These are phyloP conservation scores for Solanum rostratum DNA, from an alignment of 257 asterid species.

Conservation along the genomic window DNA sequence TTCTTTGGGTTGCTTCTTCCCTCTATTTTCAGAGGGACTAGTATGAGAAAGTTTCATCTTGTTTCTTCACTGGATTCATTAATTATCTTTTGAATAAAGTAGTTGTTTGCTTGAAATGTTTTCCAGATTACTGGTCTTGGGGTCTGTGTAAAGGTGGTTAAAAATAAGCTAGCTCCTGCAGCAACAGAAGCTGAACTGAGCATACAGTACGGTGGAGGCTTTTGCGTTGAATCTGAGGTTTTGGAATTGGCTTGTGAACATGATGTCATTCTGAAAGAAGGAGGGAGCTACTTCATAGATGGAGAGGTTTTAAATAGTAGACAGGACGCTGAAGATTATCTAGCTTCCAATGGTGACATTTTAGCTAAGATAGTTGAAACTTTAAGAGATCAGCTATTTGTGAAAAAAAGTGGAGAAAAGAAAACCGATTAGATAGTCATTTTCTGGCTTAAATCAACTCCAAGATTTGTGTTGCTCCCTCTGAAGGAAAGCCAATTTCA, in stretches of 20 bases:
- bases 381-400: constrained; percentile 52
- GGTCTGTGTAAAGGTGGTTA: constrained; percentile 65
- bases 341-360: constrained; percentile 39
- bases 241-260: constrained; percentile 85
- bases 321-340: constrained; percentile 55
- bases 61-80: neutral
- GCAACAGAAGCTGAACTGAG: constrained; percentile 61
- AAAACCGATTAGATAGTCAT: neutral
- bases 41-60: neutral
- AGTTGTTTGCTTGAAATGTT: neutral
- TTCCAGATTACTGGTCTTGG: constrained; percentile 81
- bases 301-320: constrained; percentile 39
- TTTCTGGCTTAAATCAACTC: neutral
- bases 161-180: constrained; percentile 81
- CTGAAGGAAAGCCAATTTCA: neutral
- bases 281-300: constrained; percentile 42
- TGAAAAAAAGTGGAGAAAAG: neutral
- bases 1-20: neutral
- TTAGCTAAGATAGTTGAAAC: constrained; percentile 41
- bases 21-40: neutral
- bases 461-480: neutral
- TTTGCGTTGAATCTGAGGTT: constrained; percentile 49
- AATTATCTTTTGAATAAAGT: neutral
- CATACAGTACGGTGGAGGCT: constrained; percentile 64
- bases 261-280: constrained; percentile 54